phyloP scores from a whole-genome alignment of 257 asterid genomes.

The Lithospermum erythrorhizon region DNA sequence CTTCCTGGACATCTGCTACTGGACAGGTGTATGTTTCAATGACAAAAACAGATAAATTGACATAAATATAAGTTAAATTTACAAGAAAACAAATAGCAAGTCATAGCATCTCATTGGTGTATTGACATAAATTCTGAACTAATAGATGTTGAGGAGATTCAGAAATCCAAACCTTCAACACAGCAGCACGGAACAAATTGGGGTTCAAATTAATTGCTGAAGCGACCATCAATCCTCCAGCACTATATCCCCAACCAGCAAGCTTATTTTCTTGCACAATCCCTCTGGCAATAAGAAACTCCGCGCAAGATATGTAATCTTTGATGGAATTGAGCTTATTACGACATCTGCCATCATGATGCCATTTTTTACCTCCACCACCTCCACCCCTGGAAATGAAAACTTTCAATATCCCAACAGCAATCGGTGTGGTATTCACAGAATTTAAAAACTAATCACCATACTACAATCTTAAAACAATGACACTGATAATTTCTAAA shows the following conservation, averaged over 20 bases:
- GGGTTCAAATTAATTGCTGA: slow-evolving; percentile 76
- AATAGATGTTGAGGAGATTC: neutral
- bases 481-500: neutral
- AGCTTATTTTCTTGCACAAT: slow-evolving; percentile 68
- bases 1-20: too few species aligned
- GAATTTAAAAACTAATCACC: neutral
- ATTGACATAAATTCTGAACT: neutral
- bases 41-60: too few species aligned
- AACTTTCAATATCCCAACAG: slow-evolving; percentile 2
- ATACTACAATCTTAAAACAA: neutral
- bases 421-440: neutral
- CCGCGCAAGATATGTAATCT: slow-evolving; percentile 77
- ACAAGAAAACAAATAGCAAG: too few species aligned
- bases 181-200: slow-evolving; percentile 73
- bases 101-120: too few species aligned
- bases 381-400: slow-evolving; percentile 85
- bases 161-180: slow-evolving; percentile 51
- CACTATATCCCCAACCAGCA: slow-evolving; percentile 98
- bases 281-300: slow-evolving; percentile 55
- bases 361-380: slow-evolving; percentile 74
- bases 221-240: slow-evolving; percentile 92
- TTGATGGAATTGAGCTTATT: slow-evolving; percentile 60
- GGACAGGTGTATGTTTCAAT: too few species aligned
- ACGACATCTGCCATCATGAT: slow-evolving; percentile 60
- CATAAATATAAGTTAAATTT: too few species aligned